Base-by-base conservation (phyloP, 2,329 filamentous ascomycete species). In the Magnaporthiopsis incrustans region DNA sequence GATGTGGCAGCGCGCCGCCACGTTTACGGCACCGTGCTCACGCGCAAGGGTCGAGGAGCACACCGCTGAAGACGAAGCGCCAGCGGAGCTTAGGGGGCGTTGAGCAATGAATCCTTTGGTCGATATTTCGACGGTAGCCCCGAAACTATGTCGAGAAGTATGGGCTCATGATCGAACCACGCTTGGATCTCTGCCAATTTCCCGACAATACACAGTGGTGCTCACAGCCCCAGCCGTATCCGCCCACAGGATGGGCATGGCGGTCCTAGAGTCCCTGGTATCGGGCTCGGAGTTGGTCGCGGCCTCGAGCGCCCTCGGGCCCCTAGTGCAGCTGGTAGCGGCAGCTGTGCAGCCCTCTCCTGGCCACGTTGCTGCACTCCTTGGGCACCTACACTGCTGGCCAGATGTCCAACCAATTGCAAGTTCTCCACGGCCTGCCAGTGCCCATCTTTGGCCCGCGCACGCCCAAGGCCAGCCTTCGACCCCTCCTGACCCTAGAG, bases 1-100 rank as follows among this genome's bases (percentile, higher is more conserved):
- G 27, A 81, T 74, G 65, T 80, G 76, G 1, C 79, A 73, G 25
- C 81, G 69, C 25, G 76, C 77, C 1, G 79, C 78, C 0, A 79
- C 78, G 63, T 82, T 82, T 79, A 78, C 18, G 82, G 67, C 5
- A 81, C 65, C 67, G 70, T 70, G 11, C 65, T 66, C 26, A 71
- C 66, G 1, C 67, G 67, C 3, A 74, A 69, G 2, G 74, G 73
- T n/a, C n/a, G 18, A 53, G 44, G 22, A 6, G 22, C 22, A 53
- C 1, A 3, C 44, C 5, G 22, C 44, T 22, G n/a, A 10, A 2
- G 7, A 10, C 3, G 22, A 4, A 14, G 4, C 5, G 38, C 14
- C 6, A 15, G 38, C 15, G 14, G 1, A 6, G 18, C 18, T 18
- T 44, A 5, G 15, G 38, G 15, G 15, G 2, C 2, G 5, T 18